Percentiles rank a stretch among this genome's conserved stretches.
Evolutionary conservation across 371 early-diverging fungal genomes (phyloP).

Genomic region (Ordospora colligata): DNA sequence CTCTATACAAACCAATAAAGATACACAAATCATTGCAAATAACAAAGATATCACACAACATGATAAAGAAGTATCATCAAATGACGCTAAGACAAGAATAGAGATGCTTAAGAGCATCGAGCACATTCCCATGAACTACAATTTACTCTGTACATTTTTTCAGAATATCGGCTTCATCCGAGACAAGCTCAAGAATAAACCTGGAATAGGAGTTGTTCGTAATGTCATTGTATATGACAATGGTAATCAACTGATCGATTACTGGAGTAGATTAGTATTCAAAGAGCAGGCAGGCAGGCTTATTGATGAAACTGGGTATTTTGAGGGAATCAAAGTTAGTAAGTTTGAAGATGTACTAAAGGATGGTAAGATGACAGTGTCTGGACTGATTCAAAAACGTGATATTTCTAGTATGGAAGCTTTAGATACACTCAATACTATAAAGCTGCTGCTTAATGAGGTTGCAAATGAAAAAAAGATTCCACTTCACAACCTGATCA

Average conservation of each 20-base stretch:
- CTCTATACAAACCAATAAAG: too few relatives aligned
- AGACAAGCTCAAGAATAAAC: slow-evolving; percentile 13
- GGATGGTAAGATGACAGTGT: slow-evolving; percentile 38
- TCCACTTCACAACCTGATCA: slow-evolving; percentile 28
- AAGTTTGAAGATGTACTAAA: slow-evolving; percentile 30
- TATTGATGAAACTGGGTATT: slow-evolving; percentile 46
- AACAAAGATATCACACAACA: too few relatives aligned
- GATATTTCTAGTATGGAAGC: slow-evolving; percentile 3
- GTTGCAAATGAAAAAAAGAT: slow-evolving; percentile 44
- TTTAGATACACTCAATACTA: slow-evolving; percentile 23
- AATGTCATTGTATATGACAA: slow-evolving; percentile 43
- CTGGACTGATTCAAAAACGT: slow-evolving; percentile 50
- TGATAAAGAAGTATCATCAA: too few relatives aligned
- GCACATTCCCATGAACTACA: not conserved
- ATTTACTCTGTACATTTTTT: slow-evolving; percentile 3
- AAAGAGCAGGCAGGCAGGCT: slow-evolving; percentile 16
- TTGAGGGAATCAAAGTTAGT: slow-evolving; percentile 31
- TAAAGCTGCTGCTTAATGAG: slow-evolving; percentile 44
- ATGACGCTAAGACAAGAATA: not conserved
- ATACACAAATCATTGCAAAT: too few relatives aligned
- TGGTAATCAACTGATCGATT: slow-evolving; percentile 36
- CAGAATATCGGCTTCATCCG: slow-evolving; percentile 17
- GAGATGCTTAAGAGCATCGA: slow-evolving; percentile 13
- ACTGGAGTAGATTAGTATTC: slow-evolving; percentile 53
- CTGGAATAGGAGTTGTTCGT: slow-evolving; percentile 3